phyloP scores from a whole-genome alignment of 1,284 basidiomycete species.

The Sporisorium reilianum region DNA sequence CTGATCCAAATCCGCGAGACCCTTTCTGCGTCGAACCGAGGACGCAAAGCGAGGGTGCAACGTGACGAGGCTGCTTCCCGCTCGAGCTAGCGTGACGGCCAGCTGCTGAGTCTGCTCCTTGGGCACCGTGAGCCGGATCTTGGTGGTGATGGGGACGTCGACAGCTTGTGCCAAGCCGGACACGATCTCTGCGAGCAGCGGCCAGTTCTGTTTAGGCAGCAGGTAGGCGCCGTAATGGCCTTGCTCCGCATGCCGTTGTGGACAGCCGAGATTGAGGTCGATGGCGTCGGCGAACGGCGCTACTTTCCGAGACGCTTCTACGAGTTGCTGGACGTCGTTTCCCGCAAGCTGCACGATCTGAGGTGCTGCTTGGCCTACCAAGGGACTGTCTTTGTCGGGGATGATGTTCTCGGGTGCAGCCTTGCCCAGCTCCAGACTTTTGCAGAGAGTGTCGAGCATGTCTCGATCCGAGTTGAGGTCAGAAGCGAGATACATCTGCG shows the following conservation, averaged over 20 bases:
- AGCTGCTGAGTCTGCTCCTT: slow-evolving; percentile 74
- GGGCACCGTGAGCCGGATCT: slow-evolving; percentile 73
- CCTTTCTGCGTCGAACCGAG: slow-evolving; percentile 76
- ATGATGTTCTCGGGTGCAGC: slow-evolving; percentile 25
- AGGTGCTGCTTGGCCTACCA: slow-evolving; percentile 64
- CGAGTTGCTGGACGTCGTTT: slow-evolving; percentile 75
- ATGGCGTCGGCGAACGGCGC: slow-evolving; percentile 74
- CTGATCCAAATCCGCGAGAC: slow-evolving; percentile 76
- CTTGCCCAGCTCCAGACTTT: slow-evolving; percentile 43
- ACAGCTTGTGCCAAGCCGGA: slow-evolving; percentile 69
- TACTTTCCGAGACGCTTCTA: slow-evolving; percentile 75
- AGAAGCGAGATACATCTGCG: slow-evolving; percentile 57
- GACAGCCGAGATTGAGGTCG: slow-evolving; percentile 78
- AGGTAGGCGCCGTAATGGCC: slow-evolving; percentile 81
- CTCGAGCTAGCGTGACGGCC: slow-evolving; percentile 74
- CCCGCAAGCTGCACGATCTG: slow-evolving; percentile 81
- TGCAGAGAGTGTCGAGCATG: slow-evolving; percentile 36
- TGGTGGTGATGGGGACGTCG: slow-evolving; percentile 75
- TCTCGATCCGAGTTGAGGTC: slow-evolving; percentile 33
- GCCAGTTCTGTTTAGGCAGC: slow-evolving; percentile 77
- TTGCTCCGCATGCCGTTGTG: slow-evolving; percentile 77
- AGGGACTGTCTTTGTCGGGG: neutral
- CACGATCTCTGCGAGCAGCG: slow-evolving; percentile 76
- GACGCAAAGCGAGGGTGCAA: slow-evolving; percentile 80
- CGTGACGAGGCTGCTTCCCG: slow-evolving; percentile 77